Evolutionary conservation across 2,329 filamentous ascomycete species (phyloP).

Genomic region (Aspergillus brasiliensis): DNA sequence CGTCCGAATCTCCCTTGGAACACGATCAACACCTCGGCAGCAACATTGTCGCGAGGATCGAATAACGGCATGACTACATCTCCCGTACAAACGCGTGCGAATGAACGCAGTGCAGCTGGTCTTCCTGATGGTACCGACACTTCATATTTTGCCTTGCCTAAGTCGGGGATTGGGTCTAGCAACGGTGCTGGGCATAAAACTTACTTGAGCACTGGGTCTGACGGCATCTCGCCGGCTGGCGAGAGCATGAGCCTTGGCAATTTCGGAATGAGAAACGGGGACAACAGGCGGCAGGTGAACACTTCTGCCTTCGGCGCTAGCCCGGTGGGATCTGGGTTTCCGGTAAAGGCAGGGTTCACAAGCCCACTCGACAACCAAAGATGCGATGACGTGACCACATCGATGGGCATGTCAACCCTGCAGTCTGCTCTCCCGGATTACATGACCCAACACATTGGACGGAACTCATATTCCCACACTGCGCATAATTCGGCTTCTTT

Average conservation of each 20-base stretch:
- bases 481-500: conserved; percentile 40
- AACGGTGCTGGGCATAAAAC: conserved; percentile 30
- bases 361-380: conserved; percentile 32
- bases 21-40: conserved; percentile 49
- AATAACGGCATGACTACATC: conserved; percentile 57
- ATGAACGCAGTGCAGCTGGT: conserved; percentile 42
- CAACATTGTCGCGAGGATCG: conserved; percentile 48
- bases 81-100: conserved; percentile 58
- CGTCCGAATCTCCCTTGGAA: conserved; percentile 62
- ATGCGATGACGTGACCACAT: conserved; percentile 30
- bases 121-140: conserved; percentile 49
- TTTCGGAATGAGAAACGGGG: conserved; percentile 32
- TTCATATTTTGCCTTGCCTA: conserved; percentile 51
- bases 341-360: conserved; percentile 33
- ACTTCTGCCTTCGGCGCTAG: conserved; percentile 35
- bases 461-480: conserved; percentile 35
- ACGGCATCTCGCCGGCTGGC: conserved; percentile 37
- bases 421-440: conserved; percentile 32
- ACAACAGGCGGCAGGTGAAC: conserved; percentile 36
- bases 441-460: conserved; percentile 27
- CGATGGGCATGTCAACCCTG: conserved; percentile 34
- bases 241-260: conserved; percentile 36
- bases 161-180: conserved; percentile 48
- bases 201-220: conserved; percentile 36
- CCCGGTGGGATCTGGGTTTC: conserved; percentile 34